A percentile compares a stretch with the other conserved stretches of the same genome.
Evolutionary conservation across 331 rosid genomes (phyloP).

Genomic region (Cydonia oblonga): DNA sequence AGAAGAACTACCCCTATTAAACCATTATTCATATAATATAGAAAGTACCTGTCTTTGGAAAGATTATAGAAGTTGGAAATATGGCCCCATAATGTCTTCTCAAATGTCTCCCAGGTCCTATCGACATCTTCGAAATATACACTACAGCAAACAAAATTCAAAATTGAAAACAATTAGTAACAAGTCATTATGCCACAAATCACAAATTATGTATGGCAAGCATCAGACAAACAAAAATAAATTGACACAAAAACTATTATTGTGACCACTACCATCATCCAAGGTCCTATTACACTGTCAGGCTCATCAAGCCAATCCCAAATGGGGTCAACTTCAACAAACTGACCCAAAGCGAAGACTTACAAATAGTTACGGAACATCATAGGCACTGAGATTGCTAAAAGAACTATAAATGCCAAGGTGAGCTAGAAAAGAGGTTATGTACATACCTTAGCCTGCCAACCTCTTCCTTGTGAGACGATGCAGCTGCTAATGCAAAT

Average conservation of each 20-base stretch:
- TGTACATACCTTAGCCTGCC: conserved; percentile 69
- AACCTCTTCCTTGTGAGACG: conserved; percentile 94
- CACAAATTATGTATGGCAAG: not conserved
- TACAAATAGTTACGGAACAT: not conserved
- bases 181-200: not conserved
- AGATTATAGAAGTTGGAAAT: conserved; percentile 79
- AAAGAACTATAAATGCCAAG: conserved; percentile 3
- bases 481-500: conserved; percentile 95
- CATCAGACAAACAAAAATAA: conserved; percentile 9
- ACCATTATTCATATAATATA: conserved; percentile 5
- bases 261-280: not conserved
- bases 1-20: not conserved
- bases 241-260: not conserved
- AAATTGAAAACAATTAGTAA: conserved; percentile 11
- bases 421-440: conserved; percentile 1
- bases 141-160: conserved; percentile 28
- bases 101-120: conserved; percentile 92
- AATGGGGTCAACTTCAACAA: not conserved
- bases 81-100: conserved; percentile 89
- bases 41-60: conserved; percentile 81
- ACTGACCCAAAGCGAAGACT: not conserved
- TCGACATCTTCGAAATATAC: conserved; percentile 97
- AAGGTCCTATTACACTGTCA: not conserved
- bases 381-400: not conserved
- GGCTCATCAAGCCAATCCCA: not conserved